Conservation (phyloP, 1,284 basidiomycete genomes). For the Ceratobasidium sp. region DNA sequence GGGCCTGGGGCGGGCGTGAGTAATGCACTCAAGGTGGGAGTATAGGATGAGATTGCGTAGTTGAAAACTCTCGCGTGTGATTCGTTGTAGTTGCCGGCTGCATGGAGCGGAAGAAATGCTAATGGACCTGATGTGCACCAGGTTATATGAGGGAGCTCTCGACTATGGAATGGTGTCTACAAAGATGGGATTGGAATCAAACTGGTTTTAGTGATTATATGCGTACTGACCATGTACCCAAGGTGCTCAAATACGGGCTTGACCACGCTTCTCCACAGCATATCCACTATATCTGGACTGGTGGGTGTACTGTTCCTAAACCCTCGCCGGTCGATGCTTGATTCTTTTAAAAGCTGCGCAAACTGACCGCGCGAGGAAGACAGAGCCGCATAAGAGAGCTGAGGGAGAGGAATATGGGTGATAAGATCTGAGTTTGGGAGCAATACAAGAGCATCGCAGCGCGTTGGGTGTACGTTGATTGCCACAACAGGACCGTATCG, state of each 20-base stretch:
- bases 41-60: constrained; percentile 20
- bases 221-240: constrained; percentile 3
- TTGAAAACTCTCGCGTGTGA: constrained; percentile 5
- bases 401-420: background rate
- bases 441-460: constrained; percentile 33
- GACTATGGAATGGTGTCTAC: background rate
- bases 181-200: background rate
- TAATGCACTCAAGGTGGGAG: constrained; percentile 1
- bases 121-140: constrained; percentile 21
- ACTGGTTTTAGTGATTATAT: background rate
- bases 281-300: background rate
- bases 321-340: background rate
- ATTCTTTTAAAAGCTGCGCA: background rate
- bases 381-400: background rate
- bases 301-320: background rate
- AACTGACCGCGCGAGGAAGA: background rate
- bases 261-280: constrained; percentile 23
- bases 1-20: background rate
- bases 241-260: constrained; percentile 9
- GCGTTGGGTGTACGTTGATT: constrained; percentile 22
- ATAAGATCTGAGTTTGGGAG: background rate
- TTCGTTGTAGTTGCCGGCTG: constrained; percentile 11
- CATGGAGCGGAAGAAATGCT: constrained; percentile 16
- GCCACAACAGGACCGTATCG: background rate
- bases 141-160: constrained; percentile 14